Evolutionary conservation across 2,329 filamentous ascomycete genomes (phyloP).

Genomic region (Rosellinia necatrix): DNA sequence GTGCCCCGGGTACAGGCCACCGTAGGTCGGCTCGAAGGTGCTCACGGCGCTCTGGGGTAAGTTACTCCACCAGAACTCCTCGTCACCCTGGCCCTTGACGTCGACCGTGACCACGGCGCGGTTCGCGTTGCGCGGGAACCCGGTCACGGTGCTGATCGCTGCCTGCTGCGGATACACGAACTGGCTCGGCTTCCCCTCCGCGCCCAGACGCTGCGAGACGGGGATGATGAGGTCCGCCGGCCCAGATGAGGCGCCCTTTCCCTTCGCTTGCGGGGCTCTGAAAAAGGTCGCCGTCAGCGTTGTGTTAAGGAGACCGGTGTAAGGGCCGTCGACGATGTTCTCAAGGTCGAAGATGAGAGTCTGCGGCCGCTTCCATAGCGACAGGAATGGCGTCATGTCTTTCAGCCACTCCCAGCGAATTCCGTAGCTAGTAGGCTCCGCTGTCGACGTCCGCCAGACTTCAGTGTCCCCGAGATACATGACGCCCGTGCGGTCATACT

Average conservation of each 20-base stretch:
- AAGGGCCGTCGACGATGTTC: constrained; percentile 71
- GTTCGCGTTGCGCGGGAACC: constrained; percentile 68
- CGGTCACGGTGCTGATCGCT: constrained; percentile 58
- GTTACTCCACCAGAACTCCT: constrained; percentile 89
- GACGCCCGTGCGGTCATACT: constrained; percentile 76
- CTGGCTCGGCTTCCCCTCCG: constrained; percentile 61
- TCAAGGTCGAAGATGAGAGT: constrained; percentile 81
- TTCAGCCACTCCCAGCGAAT: constrained; percentile 80
- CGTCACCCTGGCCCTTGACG: constrained; percentile 73
- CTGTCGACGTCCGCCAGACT: constrained; percentile 82
- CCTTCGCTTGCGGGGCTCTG: constrained; percentile 38
- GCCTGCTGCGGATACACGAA: constrained; percentile 69
- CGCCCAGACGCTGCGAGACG: constrained; percentile 60
- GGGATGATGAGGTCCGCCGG: constrained; percentile 71
- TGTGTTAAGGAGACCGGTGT: constrained; percentile 75
- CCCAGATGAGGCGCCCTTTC: constrained; percentile 39
- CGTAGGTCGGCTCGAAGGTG: constrained; percentile 62
- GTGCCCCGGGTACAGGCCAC: constrained; percentile 64
- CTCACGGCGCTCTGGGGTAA: constrained; percentile 65
- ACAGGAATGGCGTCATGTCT: constrained; percentile 74
- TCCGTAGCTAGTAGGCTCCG: constrained; percentile 70
- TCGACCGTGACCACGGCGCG: constrained; percentile 77
- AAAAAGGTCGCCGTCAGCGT: constrained; percentile 78
- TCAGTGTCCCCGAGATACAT: constrained; percentile 80
- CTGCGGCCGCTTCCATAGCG: constrained; percentile 70